These are phyloP conservation scores for Umbilicaria muhlenbergii DNA, from an alignment of 495 filamentous ascomycete genomes.

Conservation along the genomic window DNA sequence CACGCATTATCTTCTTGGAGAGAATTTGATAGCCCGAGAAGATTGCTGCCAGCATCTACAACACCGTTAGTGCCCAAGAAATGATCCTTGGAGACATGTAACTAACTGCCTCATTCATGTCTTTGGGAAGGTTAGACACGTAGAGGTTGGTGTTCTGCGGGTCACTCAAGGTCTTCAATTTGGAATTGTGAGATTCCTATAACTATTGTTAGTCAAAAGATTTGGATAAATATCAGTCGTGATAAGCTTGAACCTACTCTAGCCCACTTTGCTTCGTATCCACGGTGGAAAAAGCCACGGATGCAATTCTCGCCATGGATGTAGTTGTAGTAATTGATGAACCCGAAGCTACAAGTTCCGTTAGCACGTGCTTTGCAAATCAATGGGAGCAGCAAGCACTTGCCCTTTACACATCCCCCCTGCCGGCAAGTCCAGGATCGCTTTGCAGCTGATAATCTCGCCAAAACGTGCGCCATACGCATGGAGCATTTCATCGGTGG, in stretches of 20 bases:
- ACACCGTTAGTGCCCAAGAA: conserved; percentile 4
- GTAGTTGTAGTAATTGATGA: conserved; percentile 81
- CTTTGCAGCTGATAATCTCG: conserved; percentile 82
- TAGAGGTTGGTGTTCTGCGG: conserved; percentile 86
- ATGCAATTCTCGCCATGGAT: conserved; percentile 90
- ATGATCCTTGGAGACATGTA: no score
- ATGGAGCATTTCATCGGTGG: conserved; percentile 77
- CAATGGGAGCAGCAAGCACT: conserved; percentile 10
- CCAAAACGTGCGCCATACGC: conserved; percentile 77
- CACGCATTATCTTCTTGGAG: conserved; percentile 85
- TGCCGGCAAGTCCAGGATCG: conserved; percentile 86
- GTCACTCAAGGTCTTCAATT: conserved; percentile 84
- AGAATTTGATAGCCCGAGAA: conserved; percentile 74
- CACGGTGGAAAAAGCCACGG: conserved; percentile 80
- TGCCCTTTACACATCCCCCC: conserved; percentile 84
- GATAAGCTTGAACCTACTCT: conserved; percentile 35
- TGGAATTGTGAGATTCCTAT: conserved; percentile 89
- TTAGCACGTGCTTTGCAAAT: conserved; percentile 12
- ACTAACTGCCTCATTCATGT: conserved; percentile 74
- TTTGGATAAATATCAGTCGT: conserved; percentile 1
- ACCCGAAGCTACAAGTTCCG: conserved; percentile 57
- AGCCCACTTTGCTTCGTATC: conserved; percentile 95
- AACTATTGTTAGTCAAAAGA: conserved; percentile 6
- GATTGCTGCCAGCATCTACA: conserved; percentile 53
- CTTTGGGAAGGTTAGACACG: conserved; percentile 83